These are phyloP conservation scores for Dictyostelium intermedium DNA, from an alignment of 78 protist genomes.

Conservation along the genomic window DNA sequence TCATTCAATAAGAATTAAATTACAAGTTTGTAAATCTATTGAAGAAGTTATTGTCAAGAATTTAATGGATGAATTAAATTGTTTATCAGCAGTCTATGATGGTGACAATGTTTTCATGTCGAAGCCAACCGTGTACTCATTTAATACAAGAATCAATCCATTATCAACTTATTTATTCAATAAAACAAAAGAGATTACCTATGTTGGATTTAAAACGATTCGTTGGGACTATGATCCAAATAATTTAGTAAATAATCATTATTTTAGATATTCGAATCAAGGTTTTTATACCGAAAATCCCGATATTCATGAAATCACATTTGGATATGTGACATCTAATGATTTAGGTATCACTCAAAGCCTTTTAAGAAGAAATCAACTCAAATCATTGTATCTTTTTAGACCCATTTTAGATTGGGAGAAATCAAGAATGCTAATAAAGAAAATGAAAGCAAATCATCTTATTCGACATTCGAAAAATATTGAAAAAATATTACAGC, in stretches of 20 bases:
- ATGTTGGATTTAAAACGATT: neutral
- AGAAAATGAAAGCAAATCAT: neutral
- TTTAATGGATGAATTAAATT: neutral
- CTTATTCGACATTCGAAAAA: neutral
- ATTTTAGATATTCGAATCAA: neutral
- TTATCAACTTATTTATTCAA: neutral
- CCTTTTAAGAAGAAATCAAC: neutral
- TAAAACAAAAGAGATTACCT: neutral
- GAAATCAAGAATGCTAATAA: neutral
- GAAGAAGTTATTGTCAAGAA: neutral
- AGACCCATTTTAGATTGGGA: neutral
- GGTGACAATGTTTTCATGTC: slow-evolving; percentile 23
- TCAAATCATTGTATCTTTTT: neutral
- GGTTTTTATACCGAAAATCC: too few relatives aligned
- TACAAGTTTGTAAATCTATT: neutral
- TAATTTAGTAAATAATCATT: neutral
- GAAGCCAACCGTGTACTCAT: neutral
- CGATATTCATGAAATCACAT: too few relatives aligned
- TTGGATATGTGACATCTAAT: neutral
- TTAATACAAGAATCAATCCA: neutral
- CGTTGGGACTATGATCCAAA: neutral
- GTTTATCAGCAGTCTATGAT: neutral
- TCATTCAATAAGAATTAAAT: neutral
- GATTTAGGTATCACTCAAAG: too few relatives aligned
- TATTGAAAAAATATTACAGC: neutral